These are phyloP conservation scores for Leptographium lundbergii DNA, from an alignment of 2,329 filamentous ascomycete species.

Conservation along the genomic window DNA sequence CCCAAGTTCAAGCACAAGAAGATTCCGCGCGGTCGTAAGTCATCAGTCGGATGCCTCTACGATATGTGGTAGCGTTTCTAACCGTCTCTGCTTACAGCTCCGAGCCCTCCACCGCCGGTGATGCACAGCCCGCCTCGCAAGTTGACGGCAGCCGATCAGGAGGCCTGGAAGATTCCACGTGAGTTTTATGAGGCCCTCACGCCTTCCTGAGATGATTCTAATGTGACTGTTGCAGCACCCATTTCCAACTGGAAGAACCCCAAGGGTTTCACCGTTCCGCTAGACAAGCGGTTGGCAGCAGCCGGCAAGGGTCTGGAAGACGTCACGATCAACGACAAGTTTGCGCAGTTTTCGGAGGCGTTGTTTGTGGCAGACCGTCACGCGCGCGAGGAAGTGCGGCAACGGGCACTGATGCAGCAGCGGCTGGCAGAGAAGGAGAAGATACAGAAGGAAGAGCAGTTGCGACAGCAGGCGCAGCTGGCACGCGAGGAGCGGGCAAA, in stretches of 20 bases:
- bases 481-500: slow-evolving; percentile 66
- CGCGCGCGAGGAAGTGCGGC: slow-evolving; percentile 87
- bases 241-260: slow-evolving; percentile 99
- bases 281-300: slow-evolving; percentile 90
- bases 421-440: slow-evolving; percentile 94
- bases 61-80: neutral
- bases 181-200: slow-evolving; percentile 1
- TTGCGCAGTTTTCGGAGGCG: slow-evolving; percentile 89
- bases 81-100: slow-evolving; percentile 28
- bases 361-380: slow-evolving; percentile 90
- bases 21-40: slow-evolving; percentile 51
- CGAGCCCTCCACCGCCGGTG: slow-evolving; percentile 82
- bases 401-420: slow-evolving; percentile 90
- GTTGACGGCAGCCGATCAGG: slow-evolving; percentile 90
- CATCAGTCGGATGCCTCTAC: neutral
- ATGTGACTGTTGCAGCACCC: slow-evolving; percentile 38
- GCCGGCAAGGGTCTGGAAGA: slow-evolving; percentile 88
- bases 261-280: slow-evolving; percentile 89
- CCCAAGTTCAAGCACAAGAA: slow-evolving; percentile 99
- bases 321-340: slow-evolving; percentile 95
- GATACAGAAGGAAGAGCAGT: slow-evolving; percentile 79
- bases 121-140: slow-evolving; percentile 93
- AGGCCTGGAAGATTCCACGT: slow-evolving; percentile 77
- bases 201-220: neutral
- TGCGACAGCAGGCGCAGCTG: slow-evolving; percentile 79